A percentile compares a stretch with the other conserved stretches of the same genome.
phyloP scores from a whole-genome alignment of 306 rosid genomes.

The Vachellia pachyceras region DNA sequence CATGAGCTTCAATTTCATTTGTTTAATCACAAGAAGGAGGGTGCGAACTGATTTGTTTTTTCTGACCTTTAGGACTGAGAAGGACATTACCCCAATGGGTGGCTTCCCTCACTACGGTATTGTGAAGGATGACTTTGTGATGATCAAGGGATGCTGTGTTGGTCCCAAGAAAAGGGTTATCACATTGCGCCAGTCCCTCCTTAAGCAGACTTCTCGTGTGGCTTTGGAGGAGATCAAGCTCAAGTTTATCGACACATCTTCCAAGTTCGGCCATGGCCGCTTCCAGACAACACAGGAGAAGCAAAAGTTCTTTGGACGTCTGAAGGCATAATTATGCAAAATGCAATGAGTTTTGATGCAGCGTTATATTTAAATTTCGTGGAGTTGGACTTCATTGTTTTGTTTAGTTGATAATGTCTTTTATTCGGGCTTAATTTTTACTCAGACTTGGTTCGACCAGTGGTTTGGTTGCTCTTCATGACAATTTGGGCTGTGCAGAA shows the following conservation, averaged over 20 bases:
- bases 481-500: too few species aligned
- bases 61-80: constrained; percentile 70
- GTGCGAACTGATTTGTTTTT: not conserved
- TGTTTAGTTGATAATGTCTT: not conserved
- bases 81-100: constrained; percentile 85
- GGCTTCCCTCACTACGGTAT: constrained; percentile 92
- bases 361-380: not conserved
- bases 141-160: constrained; percentile 81
- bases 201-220: constrained; percentile 80
- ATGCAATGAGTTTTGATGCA: not conserved
- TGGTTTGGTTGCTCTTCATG: too few species aligned
- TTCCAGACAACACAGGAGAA: constrained; percentile 92
- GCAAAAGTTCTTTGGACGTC: constrained; percentile 74
- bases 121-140: constrained; percentile 72
- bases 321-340: constrained; percentile 56
- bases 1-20: not conserved
- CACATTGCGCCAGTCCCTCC: constrained; percentile 82
- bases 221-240: constrained; percentile 84
- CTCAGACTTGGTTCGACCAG: not conserved
- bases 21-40: not conserved
- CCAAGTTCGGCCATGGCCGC: constrained; percentile 88
- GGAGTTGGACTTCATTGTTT: not conserved
- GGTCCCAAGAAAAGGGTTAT: constrained; percentile 90
- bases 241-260: constrained; percentile 86
- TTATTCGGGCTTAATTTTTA: not conserved